Percentiles rank a stretch among this genome's conserved stretches.
Conservation (phyloP, 2,329 filamentous ascomycete species). For the Ascomycota sp. region DNA sequence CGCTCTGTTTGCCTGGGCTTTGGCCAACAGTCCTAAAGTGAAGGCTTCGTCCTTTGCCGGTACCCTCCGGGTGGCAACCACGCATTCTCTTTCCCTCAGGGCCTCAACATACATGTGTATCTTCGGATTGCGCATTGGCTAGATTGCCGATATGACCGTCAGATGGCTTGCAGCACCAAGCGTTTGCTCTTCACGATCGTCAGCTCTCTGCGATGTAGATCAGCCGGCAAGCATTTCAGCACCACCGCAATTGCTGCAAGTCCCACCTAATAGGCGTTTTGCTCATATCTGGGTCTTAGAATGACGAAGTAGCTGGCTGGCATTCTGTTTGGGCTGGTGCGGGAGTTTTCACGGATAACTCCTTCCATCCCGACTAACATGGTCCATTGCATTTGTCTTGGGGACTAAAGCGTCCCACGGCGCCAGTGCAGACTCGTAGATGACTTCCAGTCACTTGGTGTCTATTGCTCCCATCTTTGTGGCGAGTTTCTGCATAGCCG, state of each 20-base stretch:
- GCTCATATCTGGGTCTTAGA: too few relatives aligned
- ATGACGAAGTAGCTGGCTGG: too few relatives aligned
- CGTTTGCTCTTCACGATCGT: conserved; percentile 3
- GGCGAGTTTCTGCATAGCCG: too few relatives aligned
- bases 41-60: conserved; percentile 1
- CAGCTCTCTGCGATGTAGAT: conserved; percentile 1
- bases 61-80: conserved; percentile 1
- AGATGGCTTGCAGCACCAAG: conserved; percentile 3
- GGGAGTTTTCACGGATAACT: too few relatives aligned
- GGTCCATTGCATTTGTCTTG: too few relatives aligned
- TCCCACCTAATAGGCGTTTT: conserved; percentile 4
- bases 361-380: too few relatives aligned
- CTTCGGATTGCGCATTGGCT: conserved; percentile 2
- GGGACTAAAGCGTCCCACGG: too few relatives aligned
- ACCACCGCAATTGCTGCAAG: conserved; percentile 2
- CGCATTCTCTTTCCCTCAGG: conserved; percentile 1
- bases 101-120: conserved; percentile 2
- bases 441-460: too few relatives aligned
- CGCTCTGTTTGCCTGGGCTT: conserved; percentile 1
- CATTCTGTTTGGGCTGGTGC: too few relatives aligned
- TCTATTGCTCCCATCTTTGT: too few relatives aligned
- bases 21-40: not conserved
- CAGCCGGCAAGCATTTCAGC: conserved; percentile 2
- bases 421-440: too few relatives aligned
- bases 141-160: conserved; percentile 2